Evolutionary conservation across 169 alveolate genomes (phyloP).

Genomic region (Babesia ovata): DNA sequence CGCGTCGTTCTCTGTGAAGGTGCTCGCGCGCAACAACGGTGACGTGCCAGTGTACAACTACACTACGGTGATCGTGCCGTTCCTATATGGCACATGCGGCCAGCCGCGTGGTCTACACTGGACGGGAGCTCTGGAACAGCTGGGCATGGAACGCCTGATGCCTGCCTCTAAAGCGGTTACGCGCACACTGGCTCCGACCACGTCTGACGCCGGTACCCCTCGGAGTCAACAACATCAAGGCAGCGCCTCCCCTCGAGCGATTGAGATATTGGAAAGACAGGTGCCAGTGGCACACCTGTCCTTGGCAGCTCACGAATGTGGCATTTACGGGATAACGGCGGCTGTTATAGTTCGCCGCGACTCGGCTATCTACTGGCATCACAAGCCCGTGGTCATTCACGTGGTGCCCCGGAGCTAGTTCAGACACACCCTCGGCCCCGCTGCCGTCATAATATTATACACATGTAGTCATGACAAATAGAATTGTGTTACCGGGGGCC

Average conservation of each 20-base stretch:
- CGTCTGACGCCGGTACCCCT: neutral
- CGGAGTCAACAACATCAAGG: neutral
- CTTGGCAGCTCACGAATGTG: conserved; percentile 10
- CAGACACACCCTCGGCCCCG: neutral
- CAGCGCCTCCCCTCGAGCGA: neutral
- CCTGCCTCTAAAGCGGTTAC: neutral
- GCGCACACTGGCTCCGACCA: neutral
- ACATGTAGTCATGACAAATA: conserved; percentile 4
- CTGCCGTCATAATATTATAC: neutral
- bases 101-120: conserved; percentile 11
- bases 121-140: conserved; percentile 49
- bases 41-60: conserved; percentile 32
- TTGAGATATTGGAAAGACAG: neutral
- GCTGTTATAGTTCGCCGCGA: conserved; percentile 21
- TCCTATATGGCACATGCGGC: conserved; percentile 7
- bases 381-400: conserved; percentile 21
- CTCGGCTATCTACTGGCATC: conserved; percentile 37
- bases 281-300: conserved; percentile 16
- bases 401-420: conserved; percentile 12
- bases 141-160: conserved; percentile 17
- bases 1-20: conserved; percentile 13
- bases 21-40: conserved; percentile 39
- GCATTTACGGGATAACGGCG: conserved; percentile 33
- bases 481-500: conserved; percentile 47
- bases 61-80: conserved; percentile 31